A percentile compares a stretch with the other conserved stretches of the same genome.
phyloP scores from a whole-genome alignment of 768 basidiomycete genomes.

The Coprinopsis cinerea region DNA sequence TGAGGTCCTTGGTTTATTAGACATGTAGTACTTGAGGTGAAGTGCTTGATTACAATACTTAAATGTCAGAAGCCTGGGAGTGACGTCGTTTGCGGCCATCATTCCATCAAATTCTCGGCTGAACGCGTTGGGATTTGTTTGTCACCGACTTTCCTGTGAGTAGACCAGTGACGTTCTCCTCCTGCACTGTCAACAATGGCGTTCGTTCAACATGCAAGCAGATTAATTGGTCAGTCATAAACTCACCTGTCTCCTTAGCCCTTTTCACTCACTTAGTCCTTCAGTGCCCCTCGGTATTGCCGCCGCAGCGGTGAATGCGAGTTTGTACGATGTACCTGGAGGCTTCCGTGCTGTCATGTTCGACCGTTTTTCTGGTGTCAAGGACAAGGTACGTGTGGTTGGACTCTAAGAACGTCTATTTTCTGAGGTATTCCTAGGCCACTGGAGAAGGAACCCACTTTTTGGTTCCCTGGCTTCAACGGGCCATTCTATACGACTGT shows the following conservation, averaged over 20 bases:
- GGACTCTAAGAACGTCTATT: background rate
- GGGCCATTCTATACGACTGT: constrained; percentile 95
- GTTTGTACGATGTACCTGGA: constrained; percentile 74
- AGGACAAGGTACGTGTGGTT: constrained; percentile 51
- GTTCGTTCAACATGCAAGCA: constrained; percentile 25
- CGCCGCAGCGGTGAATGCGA: constrained; percentile 40
- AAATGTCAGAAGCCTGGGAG: constrained; percentile 9
- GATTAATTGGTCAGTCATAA: constrained; percentile 42
- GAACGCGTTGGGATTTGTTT: constrained; percentile 16
- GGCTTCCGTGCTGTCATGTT: constrained; percentile 97
- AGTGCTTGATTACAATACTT: constrained; percentile 7
- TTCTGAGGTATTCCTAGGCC: constrained; percentile 43
- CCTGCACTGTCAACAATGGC: constrained; percentile 8
- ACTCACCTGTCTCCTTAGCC: no score
- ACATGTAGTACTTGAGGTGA: background rate
- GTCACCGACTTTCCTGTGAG: constrained; percentile 6
- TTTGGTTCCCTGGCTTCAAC: constrained; percentile 91
- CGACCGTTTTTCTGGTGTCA: constrained; percentile 92
- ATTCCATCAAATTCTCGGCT: background rate
- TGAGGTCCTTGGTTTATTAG: constrained; percentile 5
- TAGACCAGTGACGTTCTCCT: background rate
- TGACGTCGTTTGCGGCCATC: constrained; percentile 6
- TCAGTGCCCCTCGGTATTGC: constrained; percentile 46
- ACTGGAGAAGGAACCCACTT: constrained; percentile 94
- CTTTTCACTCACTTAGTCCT: no score